Base-by-base conservation (phyloP, 148 eudicot species). In the Oxyria digyna region DNA sequence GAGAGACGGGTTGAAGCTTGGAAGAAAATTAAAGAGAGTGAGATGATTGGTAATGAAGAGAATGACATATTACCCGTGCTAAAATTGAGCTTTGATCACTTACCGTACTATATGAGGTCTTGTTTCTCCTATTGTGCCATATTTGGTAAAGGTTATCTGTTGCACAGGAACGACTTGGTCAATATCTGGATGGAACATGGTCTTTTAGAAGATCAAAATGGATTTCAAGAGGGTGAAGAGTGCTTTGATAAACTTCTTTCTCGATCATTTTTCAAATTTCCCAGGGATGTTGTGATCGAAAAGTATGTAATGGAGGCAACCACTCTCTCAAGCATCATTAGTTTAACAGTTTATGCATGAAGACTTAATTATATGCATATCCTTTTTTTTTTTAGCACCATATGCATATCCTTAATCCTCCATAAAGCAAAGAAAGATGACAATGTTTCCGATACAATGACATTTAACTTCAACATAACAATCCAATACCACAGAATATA, bases 211-310 rank as follows among this genome's bases (percentile, higher is more conserved):
- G 62, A 8, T 31, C 14, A 52, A 10, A 10, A 40, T 4, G 70
- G 66, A 20, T 8, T 23, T 50, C 43, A 32, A 1, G 26, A 15
- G 17, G 80, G 76, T 11, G 48, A 41, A 17, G 21, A 41, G 42
- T 49, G 24, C 27, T 31, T 42, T 54, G 50, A 70, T 50, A 69
- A 78, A 41, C 2, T 78, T 23, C 35, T 74, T 42, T 80, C 84
- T 0, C 80, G 79, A 46, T 78, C 76, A n/a, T 76, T 80, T 74
- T 80, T 85, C 66, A 79, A 52, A 23, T 2, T 52, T 24, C 62
- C 31, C 5, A 31, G 27, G 29, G 23, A 52, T 24, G 15, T 9
- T 24, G 31, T 52, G 31, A 24, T 11, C 3, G 10, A 52, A 52
- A 24, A 23, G 14, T 52, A 24, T 20, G 62, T 24, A 23, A 52